Evolutionary conservation across 345 rosid genomes (phyloP).

Genomic region (Orychophragmus violaceus): DNA sequence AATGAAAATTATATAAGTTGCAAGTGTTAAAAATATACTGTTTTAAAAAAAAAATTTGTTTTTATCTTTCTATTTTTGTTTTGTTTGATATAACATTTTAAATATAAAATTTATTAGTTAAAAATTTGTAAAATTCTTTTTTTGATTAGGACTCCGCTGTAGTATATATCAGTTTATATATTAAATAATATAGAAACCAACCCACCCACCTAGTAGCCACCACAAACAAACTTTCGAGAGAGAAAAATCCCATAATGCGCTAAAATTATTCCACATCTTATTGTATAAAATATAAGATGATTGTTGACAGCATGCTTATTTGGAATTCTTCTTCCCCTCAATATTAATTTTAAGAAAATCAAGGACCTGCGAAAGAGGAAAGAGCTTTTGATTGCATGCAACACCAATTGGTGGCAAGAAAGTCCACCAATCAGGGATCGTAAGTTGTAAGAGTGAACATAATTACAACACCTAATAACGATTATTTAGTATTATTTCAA

Average conservation of each 20-base stretch:
- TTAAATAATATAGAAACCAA: slow-evolving; percentile 20
- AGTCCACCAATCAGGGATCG: slow-evolving; percentile 27
- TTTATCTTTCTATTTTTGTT: too few species aligned
- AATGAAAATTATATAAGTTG: too few species aligned
- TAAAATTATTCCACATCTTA: slow-evolving; percentile 44
- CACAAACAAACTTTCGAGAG: slow-evolving; percentile 9
- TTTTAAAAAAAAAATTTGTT: too few species aligned
- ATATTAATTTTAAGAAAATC: slow-evolving; percentile 8
- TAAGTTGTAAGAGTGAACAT: slow-evolving; percentile 14
- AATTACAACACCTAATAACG: slow-evolving; percentile 16
- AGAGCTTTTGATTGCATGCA: slow-evolving; percentile 33
- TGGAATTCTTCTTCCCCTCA: slow-evolving; percentile 53
- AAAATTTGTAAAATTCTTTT: too few species aligned
- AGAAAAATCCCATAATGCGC: slow-evolving; percentile 4
- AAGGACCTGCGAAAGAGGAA: slow-evolving; percentile 36
- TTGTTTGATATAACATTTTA: too few species aligned
- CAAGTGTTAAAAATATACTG: too few species aligned
- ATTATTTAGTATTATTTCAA: not conserved
- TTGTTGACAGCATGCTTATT: slow-evolving; percentile 56
- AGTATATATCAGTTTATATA: too few species aligned
- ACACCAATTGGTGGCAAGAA: slow-evolving; percentile 46
- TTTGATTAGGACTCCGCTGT: too few species aligned
- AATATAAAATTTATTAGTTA: too few species aligned
- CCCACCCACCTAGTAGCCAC: slow-evolving; percentile 33
- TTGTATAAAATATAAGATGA: slow-evolving; percentile 36